Base-by-base conservation (phyloP, 2,329 filamentous ascomycete species). In the Diaporthe destruens region DNA sequence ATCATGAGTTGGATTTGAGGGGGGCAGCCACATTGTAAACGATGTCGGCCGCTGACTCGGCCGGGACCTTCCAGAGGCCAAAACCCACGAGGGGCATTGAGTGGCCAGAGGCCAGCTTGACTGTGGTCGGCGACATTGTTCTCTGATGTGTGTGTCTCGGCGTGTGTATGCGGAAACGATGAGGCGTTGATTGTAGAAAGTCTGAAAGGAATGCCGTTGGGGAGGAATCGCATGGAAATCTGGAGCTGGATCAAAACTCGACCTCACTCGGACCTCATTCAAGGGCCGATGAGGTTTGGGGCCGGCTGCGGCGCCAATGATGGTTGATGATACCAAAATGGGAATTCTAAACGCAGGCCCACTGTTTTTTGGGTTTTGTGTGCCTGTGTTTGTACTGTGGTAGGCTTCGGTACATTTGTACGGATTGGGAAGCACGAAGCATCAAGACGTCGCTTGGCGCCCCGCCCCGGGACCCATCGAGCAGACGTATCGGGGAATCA, bases 71-170 rank as follows among this genome's bases (percentile, higher is more conserved):
- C 54, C 54, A 56, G 2, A 56, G 54, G 6, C 32, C 54, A 12
- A 56, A 56, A n/a, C 32, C 54, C 11, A 56, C 54, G 11, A 56
- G 54, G 20, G 54, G 29, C 54, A 56, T 56, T 2, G 54, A 56
- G 9, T 56, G 54, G 54, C 54, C 54, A 36, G 54, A 56, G 32
- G 54, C 54, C 54, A 56, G n/a, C 32, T 56, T 56, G 11, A 56
- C 34, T 56, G 54, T 56, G 54, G 29, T 56, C n/a, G 29, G 18
- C 11, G 11, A 56, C 54, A 56, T 56, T 36, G 7, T n/a, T n/a
- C 7, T n/a, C 4, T 20, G 9, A 14, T 56, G 29, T 6, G 29
- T 56, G 3, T 9, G 6, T 55, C 8, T 55, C 9, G 18, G 4
- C 29, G 16, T 32, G 25, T 54, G 7, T 34, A 12, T 20, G 6